Base-by-base conservation (phyloP, 306 rosid species). In the Quercus glauca region DNA sequence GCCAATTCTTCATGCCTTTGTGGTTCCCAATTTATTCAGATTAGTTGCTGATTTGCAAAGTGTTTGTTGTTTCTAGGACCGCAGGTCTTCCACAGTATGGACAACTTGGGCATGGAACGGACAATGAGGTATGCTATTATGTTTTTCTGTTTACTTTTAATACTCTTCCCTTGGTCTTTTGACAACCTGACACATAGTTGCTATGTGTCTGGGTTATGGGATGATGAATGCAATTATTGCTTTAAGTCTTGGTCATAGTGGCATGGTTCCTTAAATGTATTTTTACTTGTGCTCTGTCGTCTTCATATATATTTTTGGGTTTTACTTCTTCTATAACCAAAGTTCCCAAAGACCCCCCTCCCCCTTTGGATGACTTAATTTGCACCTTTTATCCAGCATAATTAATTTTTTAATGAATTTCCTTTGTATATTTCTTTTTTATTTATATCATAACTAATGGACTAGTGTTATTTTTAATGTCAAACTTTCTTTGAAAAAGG, bases 51-150 rank as follows among this genome's bases (percentile, higher is more conserved):
- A 82, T 18, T 79, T 69, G 63, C 49, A 72, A 57, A 64, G 20
- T 82, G 21, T 56, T 64, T 73, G 35, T 41, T 79, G 60, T 80
- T 83, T 76, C 73, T 85, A 95, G 98, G 79, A 93, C 99, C 85
- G 97, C 98, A 1, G 99, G 98, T 55, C 96, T 93, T 78, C 98
- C 98, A 74, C 98, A 93, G 78, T 95, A 87, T 51, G 99, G 99
- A 45, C 99, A 96, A 79, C 97, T 95, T 76, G 99, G 99, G 37
- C 99, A 95, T 85, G 99, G 99, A 78, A 93, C 98, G 9, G 99
- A 95, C 85, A 95, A 93, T 52, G 99, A 95, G 97, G 99, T 95
- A 86, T 79, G 83, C 53, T 61, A 3, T 19, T 67, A 35, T 35
- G 26, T 35, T 80, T 49, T 73, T 81, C 13, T 23, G n/a, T 23